These are phyloP conservation scores for Phytopythium oedochilum DNA, from an alignment of 352 stramenopile species.

Conservation along the genomic window DNA sequence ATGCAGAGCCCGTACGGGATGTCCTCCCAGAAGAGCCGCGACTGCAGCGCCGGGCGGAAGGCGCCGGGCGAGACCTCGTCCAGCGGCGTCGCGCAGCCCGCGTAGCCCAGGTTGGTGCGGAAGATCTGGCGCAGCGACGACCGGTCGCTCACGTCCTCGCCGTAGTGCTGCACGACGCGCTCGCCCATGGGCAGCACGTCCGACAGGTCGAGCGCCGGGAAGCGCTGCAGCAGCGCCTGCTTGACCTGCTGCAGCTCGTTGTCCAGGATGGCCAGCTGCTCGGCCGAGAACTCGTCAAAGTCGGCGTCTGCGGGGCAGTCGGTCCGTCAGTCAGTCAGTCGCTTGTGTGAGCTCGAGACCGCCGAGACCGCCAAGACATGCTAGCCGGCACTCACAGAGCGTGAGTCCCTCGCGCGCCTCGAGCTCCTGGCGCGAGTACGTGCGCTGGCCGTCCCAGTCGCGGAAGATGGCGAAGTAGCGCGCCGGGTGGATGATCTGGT, in stretches of 20 bases:
- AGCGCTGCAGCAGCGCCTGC: constrained; percentile 83
- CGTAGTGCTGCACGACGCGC: constrained; percentile 91
- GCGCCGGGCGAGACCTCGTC: constrained; percentile 66
- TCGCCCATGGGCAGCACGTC: constrained; percentile 89
- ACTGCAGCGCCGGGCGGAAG: constrained; percentile 83
- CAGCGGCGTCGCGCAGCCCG: constrained; percentile 85
- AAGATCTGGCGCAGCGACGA: constrained; percentile 90
- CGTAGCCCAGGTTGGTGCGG: constrained; percentile 88
- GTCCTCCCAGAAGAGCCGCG: constrained; percentile 91
- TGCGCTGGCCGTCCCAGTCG: constrained; percentile 89
- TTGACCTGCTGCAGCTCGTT: constrained; percentile 94
- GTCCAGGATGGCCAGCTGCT: constrained; percentile 90
- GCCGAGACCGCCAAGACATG: neutral
- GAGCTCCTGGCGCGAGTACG: constrained; percentile 83
- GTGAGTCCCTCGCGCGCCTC: constrained; percentile 83
- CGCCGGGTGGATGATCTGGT: constrained; percentile 92
- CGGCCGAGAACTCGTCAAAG: constrained; percentile 91
- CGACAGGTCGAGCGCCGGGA: constrained; percentile 88
- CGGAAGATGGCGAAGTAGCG: constrained; percentile 92
- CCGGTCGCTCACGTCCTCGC: constrained; percentile 84
- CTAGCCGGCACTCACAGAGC: constrained; percentile 58
- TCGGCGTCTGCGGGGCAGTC: constrained; percentile 61
- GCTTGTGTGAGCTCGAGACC: no score
- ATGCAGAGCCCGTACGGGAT: constrained; percentile 92
- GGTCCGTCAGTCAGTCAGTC: neutral